Conservation (phyloP, 139 green algal species). For the Closterium sp. region DNA sequence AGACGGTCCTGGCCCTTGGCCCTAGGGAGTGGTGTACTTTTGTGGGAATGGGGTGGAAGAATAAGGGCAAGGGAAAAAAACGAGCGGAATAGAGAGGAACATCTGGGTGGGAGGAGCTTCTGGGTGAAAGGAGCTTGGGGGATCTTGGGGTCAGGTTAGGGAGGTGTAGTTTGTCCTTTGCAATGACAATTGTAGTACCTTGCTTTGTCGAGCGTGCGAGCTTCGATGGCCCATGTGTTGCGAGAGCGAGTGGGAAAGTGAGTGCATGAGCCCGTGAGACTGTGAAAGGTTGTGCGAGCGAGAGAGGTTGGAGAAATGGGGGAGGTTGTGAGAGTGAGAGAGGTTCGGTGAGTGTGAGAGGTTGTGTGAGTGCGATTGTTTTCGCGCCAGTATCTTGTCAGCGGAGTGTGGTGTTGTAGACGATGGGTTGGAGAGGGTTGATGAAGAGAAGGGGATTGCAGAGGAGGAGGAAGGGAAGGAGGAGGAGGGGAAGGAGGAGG, state of each 20-base stretch:
- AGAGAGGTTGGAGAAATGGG: background rate
- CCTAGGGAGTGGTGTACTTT: too few relatives aligned
- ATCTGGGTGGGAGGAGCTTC: too few relatives aligned
- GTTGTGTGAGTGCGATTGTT: slow-evolving; percentile 22
- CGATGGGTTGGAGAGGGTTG: background rate
- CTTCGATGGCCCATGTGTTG: background rate
- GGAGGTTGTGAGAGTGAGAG: background rate
- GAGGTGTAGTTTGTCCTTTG: too few relatives aligned
- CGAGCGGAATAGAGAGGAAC: too few relatives aligned
- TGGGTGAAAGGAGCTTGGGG: too few relatives aligned
- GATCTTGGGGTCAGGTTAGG: too few relatives aligned
- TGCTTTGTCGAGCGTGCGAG: background rate
- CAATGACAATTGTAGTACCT: background rate
- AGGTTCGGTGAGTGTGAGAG: background rate
- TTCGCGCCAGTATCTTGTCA: background rate
- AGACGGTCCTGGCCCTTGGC: too few relatives aligned
- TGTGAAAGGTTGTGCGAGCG: background rate
- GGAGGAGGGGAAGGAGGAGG: too few relatives aligned
- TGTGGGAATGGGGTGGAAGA: too few relatives aligned
- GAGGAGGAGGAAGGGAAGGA: background rate
- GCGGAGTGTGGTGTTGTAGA: background rate
- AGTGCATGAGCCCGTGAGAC: background rate
- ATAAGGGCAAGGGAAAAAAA: too few relatives aligned
- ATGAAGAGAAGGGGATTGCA: background rate
- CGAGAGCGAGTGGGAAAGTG: background rate